Conservation (phyloP, 2,329 filamentous ascomycete species). For the Ophiostoma sp. region DNA sequence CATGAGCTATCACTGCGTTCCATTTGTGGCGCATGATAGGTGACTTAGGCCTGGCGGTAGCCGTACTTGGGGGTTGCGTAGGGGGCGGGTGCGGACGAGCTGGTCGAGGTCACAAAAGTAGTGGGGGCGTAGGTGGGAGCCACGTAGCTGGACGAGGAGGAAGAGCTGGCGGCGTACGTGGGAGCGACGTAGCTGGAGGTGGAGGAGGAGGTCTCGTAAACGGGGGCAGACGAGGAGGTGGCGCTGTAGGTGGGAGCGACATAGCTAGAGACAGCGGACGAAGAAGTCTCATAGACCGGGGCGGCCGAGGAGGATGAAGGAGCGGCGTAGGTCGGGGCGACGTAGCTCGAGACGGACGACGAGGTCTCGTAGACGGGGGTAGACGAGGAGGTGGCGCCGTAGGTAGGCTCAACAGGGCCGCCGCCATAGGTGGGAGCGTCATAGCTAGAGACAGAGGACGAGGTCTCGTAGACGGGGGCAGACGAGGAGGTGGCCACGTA, state of each 20-base stretch:
- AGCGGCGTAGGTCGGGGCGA: not conserved
- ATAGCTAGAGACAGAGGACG: not conserved
- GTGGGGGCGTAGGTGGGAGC: not conserved
- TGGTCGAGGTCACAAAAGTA: not conserved
- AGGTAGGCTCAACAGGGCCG: not conserved
- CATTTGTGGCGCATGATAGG: not conserved
- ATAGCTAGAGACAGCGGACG: not conserved
- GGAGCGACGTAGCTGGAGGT: not conserved
- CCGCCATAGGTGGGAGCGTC: not conserved
- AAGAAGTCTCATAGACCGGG: not conserved
- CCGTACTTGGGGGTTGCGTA: not conserved
- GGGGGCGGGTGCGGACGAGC: not conserved
- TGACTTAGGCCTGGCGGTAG: not conserved
- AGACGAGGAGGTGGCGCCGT: not conserved
- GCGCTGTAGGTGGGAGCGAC: not conserved
- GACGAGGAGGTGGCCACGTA: not conserved
- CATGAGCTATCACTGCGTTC: not conserved
- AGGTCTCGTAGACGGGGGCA: not conserved
- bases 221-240: not conserved
- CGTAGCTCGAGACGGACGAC: not conserved
- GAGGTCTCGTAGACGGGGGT: not conserved
- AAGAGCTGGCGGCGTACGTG: not conserved
- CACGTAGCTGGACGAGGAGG: not conserved
- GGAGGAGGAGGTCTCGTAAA: not conserved
- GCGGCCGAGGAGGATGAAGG: not conserved